A percentile compares a stretch with the other conserved stretches of the same genome.
Conservation (phyloP, 1,139 yeast species). For the Taphrina pruni region DNA sequence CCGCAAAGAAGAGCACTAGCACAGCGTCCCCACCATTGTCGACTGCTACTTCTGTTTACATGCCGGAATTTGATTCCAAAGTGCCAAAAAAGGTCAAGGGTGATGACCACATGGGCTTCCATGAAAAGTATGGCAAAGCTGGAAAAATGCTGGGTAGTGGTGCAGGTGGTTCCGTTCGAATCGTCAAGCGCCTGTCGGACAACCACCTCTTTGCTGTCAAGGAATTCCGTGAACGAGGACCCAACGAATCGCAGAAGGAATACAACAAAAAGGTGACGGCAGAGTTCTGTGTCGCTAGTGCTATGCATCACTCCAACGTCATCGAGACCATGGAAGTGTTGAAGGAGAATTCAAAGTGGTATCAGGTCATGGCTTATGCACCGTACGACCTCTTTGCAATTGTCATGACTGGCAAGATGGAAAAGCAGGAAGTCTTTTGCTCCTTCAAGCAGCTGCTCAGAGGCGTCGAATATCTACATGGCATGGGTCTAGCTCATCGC, state of each 20-base stretch:
- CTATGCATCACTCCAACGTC: constrained; percentile 90
- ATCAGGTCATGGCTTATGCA: constrained; percentile 97
- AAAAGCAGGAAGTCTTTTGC: constrained; percentile 81
- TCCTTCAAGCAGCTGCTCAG: constrained; percentile 83
- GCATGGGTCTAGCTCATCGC: constrained; percentile 90
- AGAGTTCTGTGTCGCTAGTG: constrained; percentile 95
- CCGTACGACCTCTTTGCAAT: constrained; percentile 91
- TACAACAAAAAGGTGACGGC: constrained; percentile 95
- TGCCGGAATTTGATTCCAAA: constrained; percentile 39
- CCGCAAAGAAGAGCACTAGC: constrained; percentile 7
- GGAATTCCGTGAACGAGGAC: constrained; percentile 85
- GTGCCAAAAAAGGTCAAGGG: constrained; percentile 41
- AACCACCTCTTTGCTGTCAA: constrained; percentile 91
- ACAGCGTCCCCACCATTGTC: constrained; percentile 27
- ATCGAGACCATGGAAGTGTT: constrained; percentile 92
- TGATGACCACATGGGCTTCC: constrained; percentile 56
- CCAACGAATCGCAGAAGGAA: constrained; percentile 83
- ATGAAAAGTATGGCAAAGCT: constrained; percentile 83
- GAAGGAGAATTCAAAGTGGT: constrained; percentile 82
- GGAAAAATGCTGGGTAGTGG: constrained; percentile 95
- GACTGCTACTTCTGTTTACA: constrained; percentile 32
- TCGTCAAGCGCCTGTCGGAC: constrained; percentile 81
- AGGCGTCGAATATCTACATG: constrained; percentile 84
- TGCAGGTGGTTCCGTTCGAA: constrained; percentile 95
- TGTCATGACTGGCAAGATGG: constrained; percentile 96